Evolutionary conservation across 305 asterid genomes (phyloP).

Genomic region (Fraxinus velutina): DNA sequence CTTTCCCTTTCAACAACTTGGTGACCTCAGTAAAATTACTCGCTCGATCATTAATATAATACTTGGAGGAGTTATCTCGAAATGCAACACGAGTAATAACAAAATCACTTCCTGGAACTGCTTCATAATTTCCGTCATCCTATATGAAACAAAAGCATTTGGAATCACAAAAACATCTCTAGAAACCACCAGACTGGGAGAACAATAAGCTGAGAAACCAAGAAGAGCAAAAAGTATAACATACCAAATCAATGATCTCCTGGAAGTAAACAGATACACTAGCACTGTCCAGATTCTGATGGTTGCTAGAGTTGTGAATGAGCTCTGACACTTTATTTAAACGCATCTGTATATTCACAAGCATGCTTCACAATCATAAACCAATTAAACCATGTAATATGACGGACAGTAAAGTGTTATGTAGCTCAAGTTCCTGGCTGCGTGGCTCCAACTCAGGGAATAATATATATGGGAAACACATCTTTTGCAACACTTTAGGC

Average conservation of each 20-base stretch:
- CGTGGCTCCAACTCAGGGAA: background rate
- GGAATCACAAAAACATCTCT: background rate
- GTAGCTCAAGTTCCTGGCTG: background rate
- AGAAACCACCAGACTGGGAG: background rate
- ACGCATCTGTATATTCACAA: constrained; percentile 68
- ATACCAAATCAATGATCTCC: constrained; percentile 85
- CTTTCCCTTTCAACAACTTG: constrained; percentile 81
- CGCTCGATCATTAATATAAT: constrained; percentile 59
- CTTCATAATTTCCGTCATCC: constrained; percentile 82
- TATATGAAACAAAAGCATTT: constrained; percentile 25
- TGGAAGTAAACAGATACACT: constrained; percentile 96
- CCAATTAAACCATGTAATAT: background rate
- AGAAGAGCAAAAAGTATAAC: background rate
- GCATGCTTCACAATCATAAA: background rate
- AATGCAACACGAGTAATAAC: constrained; percentile 77
- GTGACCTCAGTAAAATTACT: constrained; percentile 96
- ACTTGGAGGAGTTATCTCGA: constrained; percentile 86
- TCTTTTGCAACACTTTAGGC: background rate
- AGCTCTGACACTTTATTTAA: constrained; percentile 96
- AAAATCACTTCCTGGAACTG: constrained; percentile 79
- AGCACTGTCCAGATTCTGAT: constrained; percentile 90
- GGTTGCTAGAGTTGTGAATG: constrained; percentile 91
- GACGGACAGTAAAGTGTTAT: background rate
- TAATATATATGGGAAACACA: background rate
- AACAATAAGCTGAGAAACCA: background rate